These are phyloP conservation scores for Penicillium cinerascens DNA, from an alignment of 495 filamentous ascomycete genomes.

Conservation along the genomic window DNA sequence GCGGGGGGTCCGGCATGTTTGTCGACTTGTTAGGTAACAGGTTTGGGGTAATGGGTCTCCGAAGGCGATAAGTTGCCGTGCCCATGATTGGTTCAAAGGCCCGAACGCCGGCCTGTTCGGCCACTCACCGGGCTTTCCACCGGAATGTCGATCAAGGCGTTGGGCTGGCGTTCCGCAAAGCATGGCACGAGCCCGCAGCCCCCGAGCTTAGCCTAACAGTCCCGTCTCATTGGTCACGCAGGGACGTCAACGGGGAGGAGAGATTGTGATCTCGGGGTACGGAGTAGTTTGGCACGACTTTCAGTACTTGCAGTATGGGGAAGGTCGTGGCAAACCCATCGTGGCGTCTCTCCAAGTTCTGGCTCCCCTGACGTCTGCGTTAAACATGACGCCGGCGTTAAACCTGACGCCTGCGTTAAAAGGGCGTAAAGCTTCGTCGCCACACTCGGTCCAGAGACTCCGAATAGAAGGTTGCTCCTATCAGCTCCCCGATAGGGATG, in stretches of 20 bases:
- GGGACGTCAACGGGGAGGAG: background rate
- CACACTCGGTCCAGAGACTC: background rate
- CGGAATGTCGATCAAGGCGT: constrained; percentile 7
- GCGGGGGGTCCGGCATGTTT: constrained; percentile 8
- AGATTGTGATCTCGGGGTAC: constrained; percentile 8
- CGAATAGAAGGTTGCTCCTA: constrained; percentile 8
- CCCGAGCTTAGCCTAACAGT: constrained; percentile 15
- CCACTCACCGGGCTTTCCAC: constrained; percentile 11
- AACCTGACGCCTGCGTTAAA: no score
- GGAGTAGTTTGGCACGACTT: constrained; percentile 10
- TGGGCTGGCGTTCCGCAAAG: constrained; percentile 5
- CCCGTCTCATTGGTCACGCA: background rate
- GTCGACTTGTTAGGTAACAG: constrained; percentile 24
- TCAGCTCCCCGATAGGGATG: constrained; percentile 5
- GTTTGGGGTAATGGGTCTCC: constrained; percentile 22
- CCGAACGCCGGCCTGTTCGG: constrained; percentile 15
- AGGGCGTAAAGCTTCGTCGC: background rate
- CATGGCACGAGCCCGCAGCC: background rate
- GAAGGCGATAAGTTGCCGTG: constrained; percentile 13
- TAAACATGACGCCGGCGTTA: no score
- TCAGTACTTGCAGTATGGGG: background rate
- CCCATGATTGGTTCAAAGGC: constrained; percentile 4
- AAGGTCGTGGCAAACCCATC: background rate
- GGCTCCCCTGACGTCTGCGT: no score
- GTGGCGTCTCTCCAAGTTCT: background rate